These are phyloP conservation scores for Grigorovia yakushimaensis DNA, from an alignment of 805 yeast species.

Conservation along the genomic window DNA sequence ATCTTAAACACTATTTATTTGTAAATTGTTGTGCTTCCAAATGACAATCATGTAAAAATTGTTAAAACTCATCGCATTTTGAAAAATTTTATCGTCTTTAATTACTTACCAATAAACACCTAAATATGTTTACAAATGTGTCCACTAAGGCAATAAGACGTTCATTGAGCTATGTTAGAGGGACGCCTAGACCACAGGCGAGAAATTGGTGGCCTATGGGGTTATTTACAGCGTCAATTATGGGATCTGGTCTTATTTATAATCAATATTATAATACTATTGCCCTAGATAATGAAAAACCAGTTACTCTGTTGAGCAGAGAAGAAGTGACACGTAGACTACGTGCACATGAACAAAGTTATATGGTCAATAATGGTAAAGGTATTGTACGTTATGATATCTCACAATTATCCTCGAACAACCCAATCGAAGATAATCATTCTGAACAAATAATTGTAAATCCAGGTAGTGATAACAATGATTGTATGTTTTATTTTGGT, in stretches of 20 bases:
- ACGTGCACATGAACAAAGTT: constrained; percentile 71
- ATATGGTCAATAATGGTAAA: constrained; percentile 67
- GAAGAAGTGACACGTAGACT: constrained; percentile 63
- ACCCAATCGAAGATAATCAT: constrained; percentile 91
- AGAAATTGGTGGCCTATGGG: neutral
- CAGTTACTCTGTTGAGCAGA: constrained; percentile 46
- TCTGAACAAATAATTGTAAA: constrained; percentile 72
- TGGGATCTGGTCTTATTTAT: neutral
- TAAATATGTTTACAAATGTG: neutral
- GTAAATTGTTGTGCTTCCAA: neutral
- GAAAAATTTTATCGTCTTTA: neutral
- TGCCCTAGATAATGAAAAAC: constrained; percentile 1
- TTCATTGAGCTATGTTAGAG: neutral
- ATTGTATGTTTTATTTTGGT: constrained; percentile 91
- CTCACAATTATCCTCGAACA: constrained; percentile 81
- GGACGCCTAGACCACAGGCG: neutral
- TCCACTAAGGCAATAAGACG: neutral
- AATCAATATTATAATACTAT: neutral
- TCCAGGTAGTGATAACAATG: constrained; percentile 37
- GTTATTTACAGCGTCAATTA: neutral
- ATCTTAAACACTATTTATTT: too few relatives aligned
- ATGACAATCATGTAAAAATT: neutral
- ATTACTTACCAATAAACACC: neutral
- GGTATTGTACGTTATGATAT: constrained; percentile 86
- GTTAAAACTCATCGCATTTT: neutral